Conservation (phyloP, 108 stramenopile species). For the Ochromonas danica region DNA sequence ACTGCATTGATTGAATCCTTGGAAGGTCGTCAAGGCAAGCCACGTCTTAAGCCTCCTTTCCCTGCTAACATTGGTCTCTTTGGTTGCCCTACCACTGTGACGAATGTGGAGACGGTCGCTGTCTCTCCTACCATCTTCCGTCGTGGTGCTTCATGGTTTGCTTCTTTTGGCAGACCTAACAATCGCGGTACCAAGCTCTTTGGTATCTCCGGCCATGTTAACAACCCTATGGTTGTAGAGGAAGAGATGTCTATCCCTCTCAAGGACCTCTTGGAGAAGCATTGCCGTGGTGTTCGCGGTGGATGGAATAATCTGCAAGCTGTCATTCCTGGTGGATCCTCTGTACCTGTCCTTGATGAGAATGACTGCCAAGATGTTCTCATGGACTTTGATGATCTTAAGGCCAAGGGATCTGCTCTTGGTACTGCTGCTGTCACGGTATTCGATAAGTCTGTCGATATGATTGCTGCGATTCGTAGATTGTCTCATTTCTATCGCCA, state of each 20-base stretch:
- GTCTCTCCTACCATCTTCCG: conserved; percentile 96
- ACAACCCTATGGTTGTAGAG: conserved; percentile 97
- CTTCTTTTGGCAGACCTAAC: conserved; percentile 87
- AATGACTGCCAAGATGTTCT: conserved; percentile 89
- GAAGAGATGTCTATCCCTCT: conserved; percentile 99
- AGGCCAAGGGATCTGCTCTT: conserved; percentile 77
- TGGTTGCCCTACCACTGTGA: conserved; percentile 98
- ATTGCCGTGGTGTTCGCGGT: conserved; percentile 97
- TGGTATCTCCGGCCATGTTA: conserved; percentile 97
- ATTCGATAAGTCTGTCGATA: conserved; percentile 98
- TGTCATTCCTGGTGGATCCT: conserved; percentile 98
- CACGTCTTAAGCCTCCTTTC: conserved; percentile 98
- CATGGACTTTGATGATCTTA: conserved; percentile 99
- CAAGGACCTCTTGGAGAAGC: conserved; percentile 94
- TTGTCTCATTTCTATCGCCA: conserved; percentile 99
- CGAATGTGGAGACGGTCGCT: conserved; percentile 99
- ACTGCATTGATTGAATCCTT: conserved; percentile 97
- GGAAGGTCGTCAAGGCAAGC: conserved; percentile 83
- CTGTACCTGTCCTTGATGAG: conserved; percentile 95
- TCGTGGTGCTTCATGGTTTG: conserved; percentile 94
- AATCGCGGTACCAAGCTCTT: conserved; percentile 98
- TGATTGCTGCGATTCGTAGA: conserved; percentile 98
- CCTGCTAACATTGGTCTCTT: conserved; percentile 97
- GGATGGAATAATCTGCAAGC: conserved; percentile 98
- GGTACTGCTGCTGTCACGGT: conserved; percentile 99